Evolutionary conservation across 495 filamentous ascomycete genomes (phyloP).

Genomic region (Terfezia claveryi): DNA sequence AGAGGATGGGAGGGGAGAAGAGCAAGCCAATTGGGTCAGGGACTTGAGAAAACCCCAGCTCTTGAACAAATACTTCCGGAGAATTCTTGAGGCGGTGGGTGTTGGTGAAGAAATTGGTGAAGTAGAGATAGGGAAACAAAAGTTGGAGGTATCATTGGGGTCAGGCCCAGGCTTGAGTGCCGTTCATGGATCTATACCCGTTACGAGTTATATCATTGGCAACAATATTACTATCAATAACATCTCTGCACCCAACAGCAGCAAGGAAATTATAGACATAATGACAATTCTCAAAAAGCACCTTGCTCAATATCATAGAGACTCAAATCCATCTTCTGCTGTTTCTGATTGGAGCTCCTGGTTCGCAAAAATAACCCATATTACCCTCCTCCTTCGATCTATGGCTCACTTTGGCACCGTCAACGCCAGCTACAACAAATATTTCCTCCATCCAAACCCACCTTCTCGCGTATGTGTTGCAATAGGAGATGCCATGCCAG

Average conservation of each 20-base stretch:
- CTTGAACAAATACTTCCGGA: conserved; percentile 26
- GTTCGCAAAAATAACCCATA: conserved; percentile 21
- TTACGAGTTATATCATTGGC: background rate
- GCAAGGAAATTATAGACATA: background rate
- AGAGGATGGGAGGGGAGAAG: conserved; percentile 22
- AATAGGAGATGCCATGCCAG: conserved; percentile 38
- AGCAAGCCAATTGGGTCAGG: conserved; percentile 24
- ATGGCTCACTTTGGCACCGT: conserved; percentile 67
- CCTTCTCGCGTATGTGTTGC: conserved; percentile 68
- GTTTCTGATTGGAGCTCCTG: too few species aligned
- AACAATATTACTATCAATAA: background rate
- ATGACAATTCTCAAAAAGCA: background rate
- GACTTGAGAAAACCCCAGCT: conserved; percentile 27
- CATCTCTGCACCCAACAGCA: background rate
- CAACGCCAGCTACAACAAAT: conserved; percentile 49
- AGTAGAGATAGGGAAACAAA: background rate
- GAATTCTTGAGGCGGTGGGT: conserved; percentile 14
- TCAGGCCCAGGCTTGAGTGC: background rate
- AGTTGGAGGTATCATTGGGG: background rate
- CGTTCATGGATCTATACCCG: too few species aligned
- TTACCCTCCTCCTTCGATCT: conserved; percentile 40
- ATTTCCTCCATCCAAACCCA: conserved; percentile 55
- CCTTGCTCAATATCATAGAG: background rate
- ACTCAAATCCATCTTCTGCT: background rate
- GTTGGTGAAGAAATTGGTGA: too few species aligned